A percentile compares a stretch with the other conserved stretches of the same genome.
Conservation (phyloP, 2,329 filamentous ascomycete genomes). For the Thelonectria olida region DNA sequence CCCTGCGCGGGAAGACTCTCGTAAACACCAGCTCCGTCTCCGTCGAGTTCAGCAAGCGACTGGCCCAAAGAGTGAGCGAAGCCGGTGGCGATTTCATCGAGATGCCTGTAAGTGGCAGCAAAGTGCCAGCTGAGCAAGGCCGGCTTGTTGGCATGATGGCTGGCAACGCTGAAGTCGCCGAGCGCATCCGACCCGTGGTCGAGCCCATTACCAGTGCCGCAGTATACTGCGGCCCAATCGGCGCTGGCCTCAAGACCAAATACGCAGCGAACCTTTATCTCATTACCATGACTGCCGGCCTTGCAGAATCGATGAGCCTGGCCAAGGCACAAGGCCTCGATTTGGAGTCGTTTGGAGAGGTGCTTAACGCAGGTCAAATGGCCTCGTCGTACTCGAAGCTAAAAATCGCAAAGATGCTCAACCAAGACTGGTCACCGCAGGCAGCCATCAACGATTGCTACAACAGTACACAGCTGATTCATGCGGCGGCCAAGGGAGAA, state of each 20-base stretch:
- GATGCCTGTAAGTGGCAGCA: conserved; percentile 49
- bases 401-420: conserved; percentile 43
- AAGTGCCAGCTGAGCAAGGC: conserved; percentile 44
- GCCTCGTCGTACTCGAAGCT: conserved; percentile 42
- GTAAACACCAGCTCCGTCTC: conserved; percentile 45
- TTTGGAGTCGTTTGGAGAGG: conserved; percentile 39
- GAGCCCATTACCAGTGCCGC: conserved; percentile 42
- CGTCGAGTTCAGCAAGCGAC: conserved; percentile 34
- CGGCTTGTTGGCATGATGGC: conserved; percentile 47
- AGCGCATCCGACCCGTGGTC: conserved; percentile 34
- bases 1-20: conserved; percentile 43
- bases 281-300: conserved; percentile 42
- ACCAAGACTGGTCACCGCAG: conserved; percentile 43
- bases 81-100: conserved; percentile 44
- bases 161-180: conserved; percentile 37
- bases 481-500: conserved; percentile 20
- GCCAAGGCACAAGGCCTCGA: conserved; percentile 44
- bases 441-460: conserved; percentile 43
- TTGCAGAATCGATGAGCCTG: conserved; percentile 46
- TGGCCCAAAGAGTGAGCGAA: conserved; percentile 31
- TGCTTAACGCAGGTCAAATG: conserved; percentile 43
- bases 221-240: conserved; percentile 46
- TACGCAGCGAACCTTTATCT: conserved; percentile 45
- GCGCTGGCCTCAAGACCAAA: conserved; percentile 43
- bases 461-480: conserved; percentile 42